phyloP scores from a whole-genome alignment of 805 yeast species.

The Metschnikowia shivogae region DNA sequence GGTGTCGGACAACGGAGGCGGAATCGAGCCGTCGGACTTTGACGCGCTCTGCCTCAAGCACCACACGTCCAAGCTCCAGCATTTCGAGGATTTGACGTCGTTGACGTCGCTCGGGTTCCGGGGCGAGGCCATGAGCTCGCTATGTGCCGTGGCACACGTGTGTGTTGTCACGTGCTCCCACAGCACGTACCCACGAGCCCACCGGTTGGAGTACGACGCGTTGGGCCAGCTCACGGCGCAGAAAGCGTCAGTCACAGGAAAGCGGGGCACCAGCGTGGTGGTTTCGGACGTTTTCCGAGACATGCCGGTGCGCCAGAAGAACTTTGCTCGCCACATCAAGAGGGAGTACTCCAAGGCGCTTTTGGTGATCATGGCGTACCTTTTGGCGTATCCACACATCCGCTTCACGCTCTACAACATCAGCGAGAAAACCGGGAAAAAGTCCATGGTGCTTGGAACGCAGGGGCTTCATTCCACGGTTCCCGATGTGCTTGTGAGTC shows the following conservation, averaged over 20 bases:
- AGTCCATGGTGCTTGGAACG: conserved; percentile 54
- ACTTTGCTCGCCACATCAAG: conserved; percentile 60
- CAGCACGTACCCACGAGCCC: conserved; percentile 52
- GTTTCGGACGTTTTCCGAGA: conserved; percentile 58
- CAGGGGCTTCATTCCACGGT: conserved; percentile 44
- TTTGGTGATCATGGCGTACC: conserved; percentile 58
- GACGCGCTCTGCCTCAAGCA: conserved; percentile 54
- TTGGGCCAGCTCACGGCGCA: conserved; percentile 46
- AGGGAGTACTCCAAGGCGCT: conserved; percentile 73
- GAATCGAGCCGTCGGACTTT: conserved; percentile 53
- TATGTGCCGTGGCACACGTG: conserved; percentile 52
- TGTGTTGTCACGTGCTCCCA: conserved; percentile 47
- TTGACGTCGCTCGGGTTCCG: conserved; percentile 67
- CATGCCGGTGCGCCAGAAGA: conserved; percentile 80
- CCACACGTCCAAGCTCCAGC: conserved; percentile 59
- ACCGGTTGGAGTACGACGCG: conserved; percentile 48
- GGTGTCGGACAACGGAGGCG: conserved; percentile 64
- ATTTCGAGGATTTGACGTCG: conserved; percentile 49
- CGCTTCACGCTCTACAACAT: conserved; percentile 60
- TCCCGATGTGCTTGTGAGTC: conserved; percentile 53
- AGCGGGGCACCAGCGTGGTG: conserved; percentile 64
- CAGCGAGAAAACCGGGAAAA: conserved; percentile 37
- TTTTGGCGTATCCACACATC: conserved; percentile 54
- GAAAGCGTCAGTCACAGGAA: conserved; percentile 43
- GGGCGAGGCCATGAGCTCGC: conserved; percentile 76